Evolutionary conservation across 106 monocot genomes (phyloP).

Genomic region (Dioscorea zingiberensis): DNA sequence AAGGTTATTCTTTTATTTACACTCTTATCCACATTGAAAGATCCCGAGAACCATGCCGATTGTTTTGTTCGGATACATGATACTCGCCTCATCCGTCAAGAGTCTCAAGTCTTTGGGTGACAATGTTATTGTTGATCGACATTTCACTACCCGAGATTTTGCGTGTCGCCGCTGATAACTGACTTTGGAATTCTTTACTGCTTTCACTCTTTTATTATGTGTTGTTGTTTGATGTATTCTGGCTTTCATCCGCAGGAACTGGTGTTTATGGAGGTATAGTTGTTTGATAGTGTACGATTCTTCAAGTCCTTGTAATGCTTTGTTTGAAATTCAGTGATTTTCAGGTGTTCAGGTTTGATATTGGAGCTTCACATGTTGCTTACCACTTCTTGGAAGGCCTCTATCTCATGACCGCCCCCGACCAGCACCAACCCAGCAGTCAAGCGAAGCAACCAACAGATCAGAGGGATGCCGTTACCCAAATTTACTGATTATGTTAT

Average conservation of each 20-base stretch:
- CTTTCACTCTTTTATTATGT: not conserved
- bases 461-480: no score
- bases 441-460: no score
- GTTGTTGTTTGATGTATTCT: not conserved
- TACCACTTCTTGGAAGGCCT: conserved; percentile 72
- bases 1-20: not conserved
- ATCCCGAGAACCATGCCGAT: no score
- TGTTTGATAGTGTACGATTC: not conserved
- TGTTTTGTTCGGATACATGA: conserved; percentile 82
- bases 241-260: conserved; percentile 49
- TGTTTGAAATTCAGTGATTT: not conserved
- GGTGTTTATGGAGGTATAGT: conserved; percentile 68
- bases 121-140: conserved; percentile 58
- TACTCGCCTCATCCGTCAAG: conserved; percentile 53
- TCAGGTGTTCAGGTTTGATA: conserved; percentile 67
- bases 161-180: conserved; percentile 42
- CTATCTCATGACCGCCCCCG: no score
- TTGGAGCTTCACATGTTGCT: conserved; percentile 66
- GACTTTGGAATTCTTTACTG: not conserved
- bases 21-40: not conserved
- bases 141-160: conserved; percentile 77
- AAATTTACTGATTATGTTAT: no score
- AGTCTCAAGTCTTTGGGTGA: conserved; percentile 72
- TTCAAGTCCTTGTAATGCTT: not conserved
- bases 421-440: no score